Base-by-base conservation (phyloP, 352 stramenopile species). In the Phytophthora boehmeriae region DNA sequence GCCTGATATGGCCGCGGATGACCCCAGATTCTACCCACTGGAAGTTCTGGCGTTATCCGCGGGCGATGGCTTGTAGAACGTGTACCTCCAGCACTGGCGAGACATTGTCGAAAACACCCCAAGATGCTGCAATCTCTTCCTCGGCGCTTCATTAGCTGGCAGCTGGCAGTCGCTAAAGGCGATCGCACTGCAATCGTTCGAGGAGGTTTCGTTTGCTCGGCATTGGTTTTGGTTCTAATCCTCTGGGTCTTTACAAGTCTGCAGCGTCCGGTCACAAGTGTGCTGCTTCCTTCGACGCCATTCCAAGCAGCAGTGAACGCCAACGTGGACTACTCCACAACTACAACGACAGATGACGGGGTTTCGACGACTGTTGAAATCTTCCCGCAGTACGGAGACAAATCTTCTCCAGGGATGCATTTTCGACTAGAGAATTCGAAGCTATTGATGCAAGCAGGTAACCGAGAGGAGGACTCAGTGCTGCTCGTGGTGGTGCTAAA, bases 401-500 rank as follows among this genome's bases (percentile, higher is more conserved):
- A 8, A 0, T 64, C 47, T 3, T 32, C 48, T 1, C 48, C 57
- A 19, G 57, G 57, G 13, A 28, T 28, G 25, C 48, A 53, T 17
- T 47, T 54, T 48, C 47, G 28, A 2, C 39, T 59, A 0, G 57
- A 65, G 23, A 65, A 59, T 42, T 23, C 17, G 3, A 2, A 11
- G 27, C 32, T 54, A 8, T 19, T 65, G 41, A 23, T 8, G 14
- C 46, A 57, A 45, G 1, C 19, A n/a, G 32, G 39, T 20, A 64
- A 46, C 16, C 56, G 25, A 11, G 32, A 57, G 6, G 23, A 43
- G 14, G 62, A 73, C 50, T 52, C 66, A 17, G 20, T 75, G 27
- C 46, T 73, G 5, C 4, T 75, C 10, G 4, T 75, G 5, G 28
- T 48, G 8, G 65, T 70, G 38, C 41, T 69, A 0, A 64, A 67